phyloP scores from a whole-genome alignment of 345 rosid genomes.

The Populus alba region DNA sequence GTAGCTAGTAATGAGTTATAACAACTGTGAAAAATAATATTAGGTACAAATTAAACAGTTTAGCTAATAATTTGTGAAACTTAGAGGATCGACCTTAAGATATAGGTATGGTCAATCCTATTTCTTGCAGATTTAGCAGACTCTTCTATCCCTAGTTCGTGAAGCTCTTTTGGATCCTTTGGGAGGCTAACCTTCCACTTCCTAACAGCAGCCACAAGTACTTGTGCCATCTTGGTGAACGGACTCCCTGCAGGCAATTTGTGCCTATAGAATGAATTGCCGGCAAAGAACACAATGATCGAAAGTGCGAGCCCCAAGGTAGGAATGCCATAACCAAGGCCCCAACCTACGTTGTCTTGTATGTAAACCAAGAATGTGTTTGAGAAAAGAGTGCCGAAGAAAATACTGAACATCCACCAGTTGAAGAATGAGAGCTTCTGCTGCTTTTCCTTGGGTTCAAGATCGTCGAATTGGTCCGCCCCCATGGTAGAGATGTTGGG shows the following conservation, averaged over 20 bases:
- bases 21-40: no score
- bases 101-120: conserved; percentile 45
- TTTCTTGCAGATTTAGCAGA: conserved; percentile 26
- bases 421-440: conserved; percentile 67
- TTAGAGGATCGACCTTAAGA: conserved; percentile 38
- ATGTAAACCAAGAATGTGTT: conserved; percentile 51
- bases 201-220: conserved; percentile 45
- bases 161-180: conserved; percentile 43
- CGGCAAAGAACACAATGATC: conserved; percentile 41
- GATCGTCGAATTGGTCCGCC: conserved; percentile 67
- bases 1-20: no score
- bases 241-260: conserved; percentile 51
- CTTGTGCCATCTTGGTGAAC: conserved; percentile 42
- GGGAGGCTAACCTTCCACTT: conserved; percentile 43
- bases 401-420: conserved; percentile 70
- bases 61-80: no score
- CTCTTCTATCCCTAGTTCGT: conserved; percentile 40
- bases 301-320: conserved; percentile 42
- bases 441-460: conserved; percentile 49
- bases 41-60: no score
- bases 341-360: conserved; percentile 50
- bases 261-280: conserved; percentile 52
- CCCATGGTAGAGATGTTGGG: conserved; percentile 71
- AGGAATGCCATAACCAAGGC: conserved; percentile 52
- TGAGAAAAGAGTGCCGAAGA: conserved; percentile 57